Base-by-base conservation (phyloP, 2,329 filamentous ascomycete genomes). In the Aureobasidium sp. region DNA sequence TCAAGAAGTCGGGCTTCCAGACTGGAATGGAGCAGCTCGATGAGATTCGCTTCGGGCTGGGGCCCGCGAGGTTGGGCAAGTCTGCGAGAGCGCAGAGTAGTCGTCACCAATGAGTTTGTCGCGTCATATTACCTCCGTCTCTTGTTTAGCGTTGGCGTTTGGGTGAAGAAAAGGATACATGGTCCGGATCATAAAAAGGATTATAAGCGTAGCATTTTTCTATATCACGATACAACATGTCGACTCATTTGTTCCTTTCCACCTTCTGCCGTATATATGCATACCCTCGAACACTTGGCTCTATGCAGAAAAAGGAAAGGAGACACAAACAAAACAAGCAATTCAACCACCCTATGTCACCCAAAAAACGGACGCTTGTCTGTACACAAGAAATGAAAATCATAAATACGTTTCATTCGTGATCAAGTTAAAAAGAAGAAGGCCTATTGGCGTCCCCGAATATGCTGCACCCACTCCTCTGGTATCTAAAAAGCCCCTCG, bases 1-100 rank as follows among this genome's bases (percentile, higher is more conserved):
- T 91, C 22, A 93, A 92, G 78, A 91, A 92, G 76, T 87, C 87
- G 20, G 90, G 88, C 71, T 86, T 88, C 66, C 87, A 89, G 72
- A 89, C 83, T 64, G 94, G 94, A 0, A 81, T 97, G 66, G 87
- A 90, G 75, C 90, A 97, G 78, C 79, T 97, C 64, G 94, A 97
- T 67, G 93, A 97, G 76, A 87, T 99, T 57, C 82, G 94, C 59
- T 83, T 83, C 66, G 90, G 86, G 7, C 75, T 97, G 62, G 93
- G 93, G 0, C 89, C 89, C 29, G 88, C 91, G 34, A 84, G 85
- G 64, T 73, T 96, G 31, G 42, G 41, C 55, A 58, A 58, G 55
- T 39, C 55, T 47, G 55, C 55, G 39, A 15, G 14, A 11, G 55
- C 55, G 29, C 55, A 58, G 20, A 47, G 31, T 27, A 58, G 2